phyloP scores from a whole-genome alignment of 225 moss, liverwort and hornwort species.

The Bryum argenteum region DNA sequence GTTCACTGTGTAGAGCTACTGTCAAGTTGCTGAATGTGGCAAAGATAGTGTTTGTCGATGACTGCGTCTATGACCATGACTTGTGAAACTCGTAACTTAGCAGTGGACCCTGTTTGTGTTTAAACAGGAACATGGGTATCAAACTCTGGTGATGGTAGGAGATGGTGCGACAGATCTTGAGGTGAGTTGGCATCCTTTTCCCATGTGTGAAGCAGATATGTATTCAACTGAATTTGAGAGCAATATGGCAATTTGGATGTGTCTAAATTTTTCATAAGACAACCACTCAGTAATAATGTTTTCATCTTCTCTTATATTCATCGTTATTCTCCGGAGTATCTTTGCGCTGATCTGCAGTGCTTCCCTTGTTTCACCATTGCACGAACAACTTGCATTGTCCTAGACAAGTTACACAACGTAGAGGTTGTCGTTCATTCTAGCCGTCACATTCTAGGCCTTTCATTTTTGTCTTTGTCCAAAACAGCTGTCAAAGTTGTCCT shows the following conservation, averaged over 20 bases:
- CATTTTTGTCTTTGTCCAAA: constrained; percentile 18
- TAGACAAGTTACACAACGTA: not conserved
- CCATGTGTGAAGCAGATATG: not conserved
- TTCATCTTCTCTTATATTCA: not conserved
- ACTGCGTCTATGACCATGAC: not conserved
- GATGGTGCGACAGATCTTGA: constrained; percentile 95
- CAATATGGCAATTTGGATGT: constrained; percentile 5
- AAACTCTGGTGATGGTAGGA: constrained; percentile 83
- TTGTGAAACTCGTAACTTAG: constrained; percentile 12
- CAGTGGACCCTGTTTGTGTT: constrained; percentile 1
- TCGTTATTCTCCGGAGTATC: not conserved
- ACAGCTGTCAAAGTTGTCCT: not conserved
- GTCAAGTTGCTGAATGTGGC: too few species aligned
- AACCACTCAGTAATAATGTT: not conserved
- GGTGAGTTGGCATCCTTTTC: constrained; percentile 44
- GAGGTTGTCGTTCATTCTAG: not conserved
- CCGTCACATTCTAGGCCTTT: not conserved
- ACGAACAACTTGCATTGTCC: not conserved
- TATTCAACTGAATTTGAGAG: not conserved
- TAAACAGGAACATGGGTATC: constrained; percentile 69
- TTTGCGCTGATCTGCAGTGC: constrained; percentile 8
- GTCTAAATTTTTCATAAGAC: not conserved
- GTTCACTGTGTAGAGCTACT: not conserved
- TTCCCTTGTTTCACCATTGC: constrained; percentile 5
- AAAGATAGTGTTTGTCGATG: not conserved